Conservation (phyloP, 2,329 filamentous ascomycete genomes). For the Pleurostoma richardsiae region DNA sequence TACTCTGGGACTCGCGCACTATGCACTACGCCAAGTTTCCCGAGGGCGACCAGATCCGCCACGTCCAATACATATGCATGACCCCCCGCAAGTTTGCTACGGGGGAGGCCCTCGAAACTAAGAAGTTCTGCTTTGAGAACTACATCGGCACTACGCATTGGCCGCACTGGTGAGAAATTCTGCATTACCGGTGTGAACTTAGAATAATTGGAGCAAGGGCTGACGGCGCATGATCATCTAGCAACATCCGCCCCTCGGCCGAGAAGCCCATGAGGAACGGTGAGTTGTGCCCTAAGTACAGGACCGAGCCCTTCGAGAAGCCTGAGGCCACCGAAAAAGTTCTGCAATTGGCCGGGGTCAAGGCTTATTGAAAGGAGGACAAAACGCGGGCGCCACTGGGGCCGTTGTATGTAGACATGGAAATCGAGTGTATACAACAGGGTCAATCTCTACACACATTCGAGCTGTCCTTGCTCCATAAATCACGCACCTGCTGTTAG, state of each 20-base stretch:
- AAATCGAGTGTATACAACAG: too few species aligned
- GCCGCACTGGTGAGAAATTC: slow-evolving; percentile 20
- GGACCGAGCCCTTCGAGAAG: slow-evolving; percentile 30
- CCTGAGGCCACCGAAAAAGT: slow-evolving; percentile 24
- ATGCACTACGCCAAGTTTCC: slow-evolving; percentile 36
- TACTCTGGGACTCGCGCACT: slow-evolving; percentile 40
- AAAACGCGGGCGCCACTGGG: not conserved
- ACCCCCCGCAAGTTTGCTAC: slow-evolving; percentile 27
- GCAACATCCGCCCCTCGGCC: slow-evolving; percentile 27
- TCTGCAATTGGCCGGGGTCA: slow-evolving; percentile 26
- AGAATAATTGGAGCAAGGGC: not conserved
- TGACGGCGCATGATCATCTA: slow-evolving; percentile 2
- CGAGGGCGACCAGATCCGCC: slow-evolving; percentile 26
- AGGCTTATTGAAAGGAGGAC: slow-evolving; percentile 11
- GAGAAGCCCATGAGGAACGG: slow-evolving; percentile 29
- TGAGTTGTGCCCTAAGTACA: slow-evolving; percentile 26
- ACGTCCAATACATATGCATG: slow-evolving; percentile 30
- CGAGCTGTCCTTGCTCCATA: too few species aligned
- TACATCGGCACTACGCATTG: slow-evolving; percentile 30
- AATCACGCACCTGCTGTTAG: too few species aligned
- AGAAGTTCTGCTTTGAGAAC: slow-evolving; percentile 24
- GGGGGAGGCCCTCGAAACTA: slow-evolving; percentile 22
- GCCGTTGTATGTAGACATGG: too few species aligned
- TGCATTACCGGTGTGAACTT: not conserved
- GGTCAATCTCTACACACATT: too few species aligned